Conservation (phyloP, 495 filamentous ascomycete species). For the Neurospora discreta region DNA sequence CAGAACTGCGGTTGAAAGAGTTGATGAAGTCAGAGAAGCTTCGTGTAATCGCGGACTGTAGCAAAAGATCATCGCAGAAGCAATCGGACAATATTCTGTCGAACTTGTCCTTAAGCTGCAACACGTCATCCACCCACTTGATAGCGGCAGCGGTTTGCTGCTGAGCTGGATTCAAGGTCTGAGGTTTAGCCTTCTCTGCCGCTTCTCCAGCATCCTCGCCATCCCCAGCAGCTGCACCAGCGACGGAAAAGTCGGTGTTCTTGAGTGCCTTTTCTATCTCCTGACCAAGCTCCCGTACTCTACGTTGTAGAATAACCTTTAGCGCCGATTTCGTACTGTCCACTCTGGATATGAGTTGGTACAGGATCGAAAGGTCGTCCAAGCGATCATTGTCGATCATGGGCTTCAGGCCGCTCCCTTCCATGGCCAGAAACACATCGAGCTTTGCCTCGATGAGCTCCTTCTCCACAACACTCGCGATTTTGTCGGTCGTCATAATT, state of each 20-base stretch:
- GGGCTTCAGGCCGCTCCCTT: conserved; percentile 67
- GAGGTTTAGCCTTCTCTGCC: conserved; percentile 34
- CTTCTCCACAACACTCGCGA: conserved; percentile 65
- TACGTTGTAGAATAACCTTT: conserved; percentile 53
- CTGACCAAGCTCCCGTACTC: conserved; percentile 68
- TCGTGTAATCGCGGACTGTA: conserved; percentile 70
- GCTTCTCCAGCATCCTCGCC: conserved; percentile 38
- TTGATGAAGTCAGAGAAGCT: conserved; percentile 92
- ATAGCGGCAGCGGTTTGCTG: conserved; percentile 68
- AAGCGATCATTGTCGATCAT: conserved; percentile 89
- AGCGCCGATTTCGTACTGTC: conserved; percentile 64
- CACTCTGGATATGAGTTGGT: conserved; percentile 64
- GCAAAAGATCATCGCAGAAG: conserved; percentile 60
- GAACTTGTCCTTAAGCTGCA: conserved; percentile 80
- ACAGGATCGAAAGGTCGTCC: conserved; percentile 66
- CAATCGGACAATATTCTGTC: conserved; percentile 61
- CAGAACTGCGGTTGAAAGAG: conserved; percentile 65
- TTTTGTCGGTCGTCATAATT: conserved; percentile 55
- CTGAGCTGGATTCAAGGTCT: conserved; percentile 31
- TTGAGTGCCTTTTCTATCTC: conserved; percentile 66
- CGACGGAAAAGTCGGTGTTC: conserved; percentile 32
- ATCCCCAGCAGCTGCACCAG: conserved; percentile 30
- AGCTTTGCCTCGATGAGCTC: conserved; percentile 69
- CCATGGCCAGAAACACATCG: conserved; percentile 69
- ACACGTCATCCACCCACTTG: conserved; percentile 88